Percentiles rank a stretch among this genome's conserved stretches.
Conservation (phyloP, 2,329 filamentous ascomycete genomes). For the Arthroderma sp. region DNA sequence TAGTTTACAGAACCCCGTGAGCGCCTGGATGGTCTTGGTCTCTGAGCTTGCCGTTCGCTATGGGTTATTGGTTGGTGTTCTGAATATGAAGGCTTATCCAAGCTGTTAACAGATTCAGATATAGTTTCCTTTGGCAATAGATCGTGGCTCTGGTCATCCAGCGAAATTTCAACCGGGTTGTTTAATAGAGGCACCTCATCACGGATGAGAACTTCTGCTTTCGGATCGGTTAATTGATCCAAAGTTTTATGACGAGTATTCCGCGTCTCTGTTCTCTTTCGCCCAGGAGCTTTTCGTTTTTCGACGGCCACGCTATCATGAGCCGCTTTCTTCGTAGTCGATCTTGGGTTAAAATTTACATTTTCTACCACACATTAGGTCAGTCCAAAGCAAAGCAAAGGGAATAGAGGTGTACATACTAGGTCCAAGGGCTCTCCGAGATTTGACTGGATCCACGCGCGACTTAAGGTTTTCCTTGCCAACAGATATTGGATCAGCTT, state of each 20-base stretch:
- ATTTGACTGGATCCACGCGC: conserved; percentile 8
- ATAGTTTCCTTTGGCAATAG: not conserved
- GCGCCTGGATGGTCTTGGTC: conserved; percentile 35
- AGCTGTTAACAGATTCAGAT: not conserved
- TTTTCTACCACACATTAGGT: conserved; percentile 30
- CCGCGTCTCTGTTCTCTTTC: not conserved
- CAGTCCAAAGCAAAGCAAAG: not conserved
- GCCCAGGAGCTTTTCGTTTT: not conserved
- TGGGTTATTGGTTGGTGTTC: not conserved
- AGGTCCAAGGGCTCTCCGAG: conserved; percentile 24
- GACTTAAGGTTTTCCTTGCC: conserved; percentile 10
- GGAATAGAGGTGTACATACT: conserved; percentile 25
- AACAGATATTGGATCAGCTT: not conserved
- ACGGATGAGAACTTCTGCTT: not conserved
- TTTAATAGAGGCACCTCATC: not conserved
- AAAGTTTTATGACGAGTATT: not conserved
- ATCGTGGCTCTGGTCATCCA: not conserved
- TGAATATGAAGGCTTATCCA: not conserved
- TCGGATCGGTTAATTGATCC: not conserved
- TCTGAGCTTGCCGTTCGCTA: not conserved
- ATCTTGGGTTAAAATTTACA: conserved; percentile 36
- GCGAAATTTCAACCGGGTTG: not conserved
- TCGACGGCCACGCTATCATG: not conserved
- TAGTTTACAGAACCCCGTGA: conserved; percentile 62
- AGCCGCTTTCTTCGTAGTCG: conserved; percentile 21